These are phyloP conservation scores for Sarocladium brachiariae DNA, from an alignment of 2,329 filamentous ascomycete species.

Conservation along the genomic window DNA sequence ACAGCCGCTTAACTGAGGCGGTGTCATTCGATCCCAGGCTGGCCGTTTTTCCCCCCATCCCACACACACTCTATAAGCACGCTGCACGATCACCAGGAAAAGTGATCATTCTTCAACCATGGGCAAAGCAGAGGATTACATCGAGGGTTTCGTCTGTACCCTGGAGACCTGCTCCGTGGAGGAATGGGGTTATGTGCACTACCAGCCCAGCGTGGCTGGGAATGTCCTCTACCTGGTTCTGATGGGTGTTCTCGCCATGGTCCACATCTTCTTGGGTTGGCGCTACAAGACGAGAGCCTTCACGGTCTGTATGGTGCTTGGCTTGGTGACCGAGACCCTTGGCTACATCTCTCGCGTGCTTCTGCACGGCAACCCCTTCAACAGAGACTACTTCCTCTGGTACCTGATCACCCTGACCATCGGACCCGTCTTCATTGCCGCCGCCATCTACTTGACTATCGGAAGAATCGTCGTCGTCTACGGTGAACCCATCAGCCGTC, in stretches of 20 bases:
- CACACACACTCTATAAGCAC: too few relatives aligned
- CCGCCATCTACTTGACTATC: too few relatives aligned
- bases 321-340: slow-evolving; percentile 16
- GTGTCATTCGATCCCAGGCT: too few relatives aligned
- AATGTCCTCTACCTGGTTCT: slow-evolving; percentile 28
- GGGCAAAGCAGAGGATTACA: slow-evolving; percentile 1
- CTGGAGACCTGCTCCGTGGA: slow-evolving; percentile 9
- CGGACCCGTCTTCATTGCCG: too few relatives aligned
- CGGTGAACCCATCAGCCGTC: too few relatives aligned
- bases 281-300: slow-evolving; percentile 17
- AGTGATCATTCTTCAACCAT: too few relatives aligned
- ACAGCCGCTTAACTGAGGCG: too few relatives aligned
- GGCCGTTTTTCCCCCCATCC: too few relatives aligned
- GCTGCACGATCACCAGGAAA: background rate
- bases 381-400: slow-evolving; percentile 46
- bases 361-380: slow-evolving; percentile 40
- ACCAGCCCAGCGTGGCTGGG: slow-evolving; percentile 27
- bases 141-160: slow-evolving; percentile 10
- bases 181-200: slow-evolving; percentile 21
- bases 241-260: slow-evolving; percentile 21
- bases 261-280: slow-evolving; percentile 14
- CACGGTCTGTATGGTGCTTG: slow-evolving; percentile 17
- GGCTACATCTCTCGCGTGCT: slow-evolving; percentile 17
- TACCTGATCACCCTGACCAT: too few relatives aligned
- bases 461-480: too few relatives aligned